Conservation (phyloP, 768 basidiomycete species). For the Lactarius evosmus region DNA sequence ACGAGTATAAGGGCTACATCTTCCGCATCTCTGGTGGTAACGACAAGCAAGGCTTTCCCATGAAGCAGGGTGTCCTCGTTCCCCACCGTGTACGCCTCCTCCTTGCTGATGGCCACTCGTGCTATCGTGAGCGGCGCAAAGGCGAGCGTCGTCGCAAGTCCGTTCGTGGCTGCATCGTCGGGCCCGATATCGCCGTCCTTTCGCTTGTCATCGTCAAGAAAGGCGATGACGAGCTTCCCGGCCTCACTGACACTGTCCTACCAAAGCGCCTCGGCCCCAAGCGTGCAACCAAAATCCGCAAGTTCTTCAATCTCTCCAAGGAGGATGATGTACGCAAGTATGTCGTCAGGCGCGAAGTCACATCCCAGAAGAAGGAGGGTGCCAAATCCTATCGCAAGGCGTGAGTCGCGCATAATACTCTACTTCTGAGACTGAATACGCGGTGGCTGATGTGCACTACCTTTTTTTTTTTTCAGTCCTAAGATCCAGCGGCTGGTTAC, state of each 20-base stretch:
- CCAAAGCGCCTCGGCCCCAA: conserved; percentile 97
- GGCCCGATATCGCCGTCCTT: conserved; percentile 93
- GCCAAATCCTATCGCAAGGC: conserved; percentile 97
- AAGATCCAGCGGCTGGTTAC: conserved; percentile 98
- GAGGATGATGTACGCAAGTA: conserved; percentile 99
- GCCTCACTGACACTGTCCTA: conserved; percentile 86
- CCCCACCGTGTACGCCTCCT: conserved; percentile 92
- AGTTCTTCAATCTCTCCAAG: conserved; percentile 97
- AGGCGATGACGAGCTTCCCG: conserved; percentile 86
- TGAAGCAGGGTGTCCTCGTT: conserved; percentile 98
- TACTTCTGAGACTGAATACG: conserved; percentile 9
- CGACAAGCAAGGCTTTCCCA: conserved; percentile 98
- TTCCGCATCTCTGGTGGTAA: conserved; percentile 97
- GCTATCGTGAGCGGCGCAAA: conserved; percentile 87
- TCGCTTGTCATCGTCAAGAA: conserved; percentile 95
- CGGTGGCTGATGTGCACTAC: not conserved
- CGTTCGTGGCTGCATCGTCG: conserved; percentile 97
- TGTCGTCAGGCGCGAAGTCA: conserved; percentile 90
- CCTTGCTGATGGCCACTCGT: conserved; percentile 94
- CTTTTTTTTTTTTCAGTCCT: conserved; percentile 49
- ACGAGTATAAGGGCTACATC: conserved; percentile 96
- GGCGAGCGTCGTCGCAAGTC: conserved; percentile 99
- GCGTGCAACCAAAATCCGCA: conserved; percentile 94
- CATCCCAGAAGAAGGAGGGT: conserved; percentile 79
- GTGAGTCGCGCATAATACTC: conserved; percentile 45